These are phyloP conservation scores for Kandelia obovata DNA, from an alignment of 345 rosid species.

Conservation along the genomic window DNA sequence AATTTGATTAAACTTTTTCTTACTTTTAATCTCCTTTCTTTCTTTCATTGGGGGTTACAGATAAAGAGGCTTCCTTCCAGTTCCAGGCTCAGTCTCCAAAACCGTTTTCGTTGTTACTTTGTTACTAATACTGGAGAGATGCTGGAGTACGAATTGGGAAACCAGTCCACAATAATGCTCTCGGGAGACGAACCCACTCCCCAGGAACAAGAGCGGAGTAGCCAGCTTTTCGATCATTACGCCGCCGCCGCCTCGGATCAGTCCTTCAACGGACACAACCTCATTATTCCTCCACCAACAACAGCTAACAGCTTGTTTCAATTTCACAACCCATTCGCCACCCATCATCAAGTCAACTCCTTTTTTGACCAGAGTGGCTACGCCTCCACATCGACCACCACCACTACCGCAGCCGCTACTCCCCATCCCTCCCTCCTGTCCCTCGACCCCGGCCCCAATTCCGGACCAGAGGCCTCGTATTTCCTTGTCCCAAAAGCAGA, in stretches of 20 bases:
- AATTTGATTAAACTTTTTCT: too few species aligned
- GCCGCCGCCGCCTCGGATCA: constrained; percentile 10
- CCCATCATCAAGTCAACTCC: constrained; percentile 29
- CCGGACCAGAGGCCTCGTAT: constrained; percentile 23
- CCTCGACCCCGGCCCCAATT: constrained; percentile 31
- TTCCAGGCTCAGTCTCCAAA: too few species aligned
- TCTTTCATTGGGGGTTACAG: background rate
- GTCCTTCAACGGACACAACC: constrained; percentile 21
- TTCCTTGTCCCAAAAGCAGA: constrained; percentile 67
- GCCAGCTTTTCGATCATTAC: constrained; percentile 47
- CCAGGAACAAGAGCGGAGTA: constrained; percentile 48
- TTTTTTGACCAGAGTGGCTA: constrained; percentile 49
- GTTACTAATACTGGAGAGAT: constrained; percentile 23
- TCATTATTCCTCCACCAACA: constrained; percentile 21
- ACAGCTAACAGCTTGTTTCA: constrained; percentile 7
- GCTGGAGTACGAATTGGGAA: constrained; percentile 91
- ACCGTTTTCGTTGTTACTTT: too few species aligned
- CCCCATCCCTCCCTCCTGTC: constrained; percentile 44
- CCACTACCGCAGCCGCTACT: background rate
- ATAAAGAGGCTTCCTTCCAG: background rate
- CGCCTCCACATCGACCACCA: constrained; percentile 8
- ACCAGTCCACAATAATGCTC: constrained; percentile 50
- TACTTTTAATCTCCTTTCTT: too few species aligned
- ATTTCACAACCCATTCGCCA: constrained; percentile 18
- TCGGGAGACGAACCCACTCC: constrained; percentile 34